These are phyloP conservation scores for Henckelia pumila DNA, from an alignment of 257 asterid species.

Conservation along the genomic window DNA sequence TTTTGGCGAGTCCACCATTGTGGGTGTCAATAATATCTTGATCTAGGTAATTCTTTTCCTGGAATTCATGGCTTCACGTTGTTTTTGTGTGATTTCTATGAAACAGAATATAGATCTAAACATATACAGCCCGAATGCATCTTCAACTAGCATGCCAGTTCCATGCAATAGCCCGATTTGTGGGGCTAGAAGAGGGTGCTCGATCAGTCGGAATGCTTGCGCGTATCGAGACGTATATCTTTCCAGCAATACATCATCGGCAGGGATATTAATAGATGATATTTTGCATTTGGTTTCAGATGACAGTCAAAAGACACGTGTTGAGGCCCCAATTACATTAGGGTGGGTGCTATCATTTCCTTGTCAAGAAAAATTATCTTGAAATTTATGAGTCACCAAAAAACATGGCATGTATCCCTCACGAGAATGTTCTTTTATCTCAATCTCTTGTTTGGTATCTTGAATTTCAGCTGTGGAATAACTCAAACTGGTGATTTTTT, in stretches of 20 bases:
- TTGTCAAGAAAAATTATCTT: not conserved
- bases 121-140: slow-evolving; percentile 69
- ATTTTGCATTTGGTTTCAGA: slow-evolving; percentile 65
- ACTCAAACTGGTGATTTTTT: slow-evolving; percentile 85
- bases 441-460: not conserved
- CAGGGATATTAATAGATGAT: slow-evolving; percentile 88
- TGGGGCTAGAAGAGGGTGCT: slow-evolving; percentile 57
- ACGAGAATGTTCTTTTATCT: too few relatives aligned
- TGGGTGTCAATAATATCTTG: too few relatives aligned
- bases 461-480: slow-evolving; percentile 79
- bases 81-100: slow-evolving; percentile 4
- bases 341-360: slow-evolving; percentile 51
- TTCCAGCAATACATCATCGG: slow-evolving; percentile 71
- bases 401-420: not conserved
- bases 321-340: slow-evolving; percentile 70
- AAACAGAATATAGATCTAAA: slow-evolving; percentile 65
- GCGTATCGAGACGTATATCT: slow-evolving; percentile 76
- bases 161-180: slow-evolving; percentile 78
- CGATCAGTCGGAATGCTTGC: slow-evolving; percentile 56
- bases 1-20: too few relatives aligned
- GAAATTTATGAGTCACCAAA: too few relatives aligned
- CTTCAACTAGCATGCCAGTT: slow-evolving; percentile 58
- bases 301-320: slow-evolving; percentile 34
- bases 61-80: not conserved
- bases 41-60: not conserved